These are phyloP conservation scores for Aureobasidium pullulans DNA, from an alignment of 2,329 filamentous ascomycete genomes.

Conservation along the genomic window DNA sequence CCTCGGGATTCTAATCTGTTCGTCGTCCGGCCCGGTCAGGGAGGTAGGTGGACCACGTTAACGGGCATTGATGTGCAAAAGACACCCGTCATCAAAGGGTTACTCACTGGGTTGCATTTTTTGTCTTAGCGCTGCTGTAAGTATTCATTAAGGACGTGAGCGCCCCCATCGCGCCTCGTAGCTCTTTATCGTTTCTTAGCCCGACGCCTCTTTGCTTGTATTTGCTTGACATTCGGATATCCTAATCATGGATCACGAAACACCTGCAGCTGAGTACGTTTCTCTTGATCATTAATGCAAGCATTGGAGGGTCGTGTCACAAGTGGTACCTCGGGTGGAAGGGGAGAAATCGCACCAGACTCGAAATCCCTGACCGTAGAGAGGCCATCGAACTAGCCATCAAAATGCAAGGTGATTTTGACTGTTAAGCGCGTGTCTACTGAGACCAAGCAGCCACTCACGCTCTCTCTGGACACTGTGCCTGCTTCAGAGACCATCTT, in stretches of 20 bases:
- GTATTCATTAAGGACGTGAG: constrained; percentile 3
- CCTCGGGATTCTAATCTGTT: not conserved
- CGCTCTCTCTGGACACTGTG: too few relatives aligned
- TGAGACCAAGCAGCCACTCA: too few relatives aligned
- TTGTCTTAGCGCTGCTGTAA: constrained; percentile 6
- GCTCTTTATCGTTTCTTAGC: constrained; percentile 7
- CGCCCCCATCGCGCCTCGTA: not conserved
- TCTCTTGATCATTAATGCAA: not conserved
- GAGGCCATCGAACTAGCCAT: too few relatives aligned
- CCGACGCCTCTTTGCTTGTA: constrained; percentile 11
- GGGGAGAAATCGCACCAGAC: too few relatives aligned
- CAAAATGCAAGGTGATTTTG: too few relatives aligned
- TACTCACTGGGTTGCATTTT: constrained; percentile 8
- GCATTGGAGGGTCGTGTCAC: not conserved
- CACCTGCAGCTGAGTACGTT: constrained; percentile 10
- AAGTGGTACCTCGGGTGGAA: not conserved
- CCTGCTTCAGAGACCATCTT: too few relatives aligned
- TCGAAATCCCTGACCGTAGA: too few relatives aligned
- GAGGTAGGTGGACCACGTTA: not conserved
- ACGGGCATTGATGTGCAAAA: not conserved
- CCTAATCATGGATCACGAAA: constrained; percentile 12
- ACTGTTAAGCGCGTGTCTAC: too few relatives aligned
- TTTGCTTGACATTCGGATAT: constrained; percentile 1
- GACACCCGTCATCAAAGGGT: constrained; percentile 1
- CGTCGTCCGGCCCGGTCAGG: not conserved